Percentiles rank a stretch among this genome's conserved stretches.
phyloP scores from a whole-genome alignment of 2,329 filamentous ascomycete species.

The Parastagonospora nodorum region DNA sequence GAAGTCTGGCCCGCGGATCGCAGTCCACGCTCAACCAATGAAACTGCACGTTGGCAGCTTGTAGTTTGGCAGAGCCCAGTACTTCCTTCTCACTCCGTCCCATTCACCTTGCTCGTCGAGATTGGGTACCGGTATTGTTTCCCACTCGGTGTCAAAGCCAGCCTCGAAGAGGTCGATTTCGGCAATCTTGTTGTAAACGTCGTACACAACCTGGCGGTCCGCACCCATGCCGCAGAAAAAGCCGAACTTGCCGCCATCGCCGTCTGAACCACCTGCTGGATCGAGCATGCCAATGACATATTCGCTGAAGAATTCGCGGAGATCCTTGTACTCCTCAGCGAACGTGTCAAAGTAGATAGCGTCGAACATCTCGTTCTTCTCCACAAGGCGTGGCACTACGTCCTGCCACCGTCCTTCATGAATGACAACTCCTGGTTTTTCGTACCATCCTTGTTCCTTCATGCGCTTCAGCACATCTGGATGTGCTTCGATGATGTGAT shows the following conservation, averaged over 20 bases:
- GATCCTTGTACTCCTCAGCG: constrained; percentile 86
- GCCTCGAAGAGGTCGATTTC: constrained; percentile 91
- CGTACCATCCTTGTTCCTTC: constrained; percentile 54
- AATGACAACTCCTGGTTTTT: constrained; percentile 55
- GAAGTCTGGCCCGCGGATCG: constrained; percentile 11
- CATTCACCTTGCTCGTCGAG: constrained; percentile 77
- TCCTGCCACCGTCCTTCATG: constrained; percentile 58
- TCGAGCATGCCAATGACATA: constrained; percentile 80
- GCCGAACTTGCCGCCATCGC: constrained; percentile 60
- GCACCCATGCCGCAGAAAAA: constrained; percentile 82
- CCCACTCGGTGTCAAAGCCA: constrained; percentile 88
- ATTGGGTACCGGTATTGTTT: constrained; percentile 73
- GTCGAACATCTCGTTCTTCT: constrained; percentile 51
- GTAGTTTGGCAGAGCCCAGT: constrained; percentile 86
- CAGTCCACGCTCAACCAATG: constrained; percentile 59
- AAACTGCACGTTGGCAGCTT: constrained; percentile 76
- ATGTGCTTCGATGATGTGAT: constrained; percentile 60
- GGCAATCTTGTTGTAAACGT: constrained; percentile 88
- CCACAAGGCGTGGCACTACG: constrained; percentile 51
- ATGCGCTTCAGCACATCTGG: constrained; percentile 54
- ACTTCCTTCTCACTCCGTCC: constrained; percentile 84
- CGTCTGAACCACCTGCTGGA: constrained; percentile 47
- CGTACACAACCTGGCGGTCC: constrained; percentile 90
- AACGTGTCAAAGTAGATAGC: constrained; percentile 95
- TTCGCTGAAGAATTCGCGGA: constrained; percentile 87